Evolutionary conservation across 257 asterid species (phyloP).

Genomic region (Solanum medicagineum): DNA sequence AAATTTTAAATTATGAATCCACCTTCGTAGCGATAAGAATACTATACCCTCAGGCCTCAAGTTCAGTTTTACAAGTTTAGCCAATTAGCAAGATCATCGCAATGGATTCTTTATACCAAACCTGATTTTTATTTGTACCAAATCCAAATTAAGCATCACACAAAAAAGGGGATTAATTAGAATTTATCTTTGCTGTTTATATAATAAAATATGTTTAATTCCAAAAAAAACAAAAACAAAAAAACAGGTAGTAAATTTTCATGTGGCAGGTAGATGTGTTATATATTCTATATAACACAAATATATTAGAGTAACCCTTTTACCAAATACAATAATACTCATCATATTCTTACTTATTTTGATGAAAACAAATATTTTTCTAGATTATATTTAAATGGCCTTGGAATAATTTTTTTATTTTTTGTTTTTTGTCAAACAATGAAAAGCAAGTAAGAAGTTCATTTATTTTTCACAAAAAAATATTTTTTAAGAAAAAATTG

Average conservation of each 20-base stretch:
- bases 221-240: background rate
- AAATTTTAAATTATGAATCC: background rate
- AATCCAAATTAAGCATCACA: background rate
- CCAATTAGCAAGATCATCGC: background rate
- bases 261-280: background rate
- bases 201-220: background rate
- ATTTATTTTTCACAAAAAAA: background rate
- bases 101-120: background rate
- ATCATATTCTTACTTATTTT: background rate
- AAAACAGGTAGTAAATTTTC: background rate
- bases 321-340: background rate
- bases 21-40: accelerated
- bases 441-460: background rate
- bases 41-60: background rate
- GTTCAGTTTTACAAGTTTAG: background rate
- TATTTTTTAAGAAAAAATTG: background rate
- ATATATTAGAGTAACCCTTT: background rate
- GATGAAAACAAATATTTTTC: background rate
- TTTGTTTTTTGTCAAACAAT: background rate
- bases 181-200: background rate
- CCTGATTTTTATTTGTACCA: background rate
- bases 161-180: background rate
- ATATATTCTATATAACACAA: background rate
- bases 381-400: background rate
- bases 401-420: background rate